A percentile compares a stretch with the other conserved stretches of the same genome.
Conservation (phyloP, 2,329 filamentous ascomycete species). For the Teratosphaeriaceae sp. region DNA sequence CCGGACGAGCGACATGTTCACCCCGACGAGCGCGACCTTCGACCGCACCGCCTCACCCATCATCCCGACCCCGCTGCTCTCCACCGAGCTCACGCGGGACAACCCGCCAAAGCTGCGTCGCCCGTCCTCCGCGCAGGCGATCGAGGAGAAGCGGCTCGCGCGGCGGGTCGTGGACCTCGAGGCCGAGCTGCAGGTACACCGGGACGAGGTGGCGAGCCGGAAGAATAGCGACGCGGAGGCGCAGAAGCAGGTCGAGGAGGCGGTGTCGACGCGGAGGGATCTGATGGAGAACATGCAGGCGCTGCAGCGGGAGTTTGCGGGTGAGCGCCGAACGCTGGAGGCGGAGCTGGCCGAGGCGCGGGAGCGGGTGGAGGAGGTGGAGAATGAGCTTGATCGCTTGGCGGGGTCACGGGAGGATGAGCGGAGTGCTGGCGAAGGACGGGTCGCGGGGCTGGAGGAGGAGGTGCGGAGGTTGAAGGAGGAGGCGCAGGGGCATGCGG, state of each 20-base stretch:
- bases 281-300: conserved; percentile 92
- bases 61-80: conserved; percentile 13
- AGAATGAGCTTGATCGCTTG: conserved; percentile 85
- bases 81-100: conserved; percentile 18
- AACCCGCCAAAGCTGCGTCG: conserved; percentile 37
- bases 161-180: conserved; percentile 64
- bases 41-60: conserved; percentile 11
- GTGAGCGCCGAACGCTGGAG: conserved; percentile 77
- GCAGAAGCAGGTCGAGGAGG: conserved; percentile 71
- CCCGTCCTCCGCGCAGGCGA: conserved; percentile 56
- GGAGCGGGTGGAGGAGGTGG: conserved; percentile 74
- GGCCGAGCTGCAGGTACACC: conserved; percentile 68
- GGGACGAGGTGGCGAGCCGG: conserved; percentile 57
- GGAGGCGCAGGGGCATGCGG: conserved; percentile 51
- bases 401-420: conserved; percentile 79
- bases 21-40: conserved; percentile 19
- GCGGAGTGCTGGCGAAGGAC: conserved; percentile 62
- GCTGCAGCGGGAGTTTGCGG: conserved; percentile 78
- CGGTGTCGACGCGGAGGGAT: conserved; percentile 86
- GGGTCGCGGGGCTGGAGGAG: conserved; percentile 59
- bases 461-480: conserved; percentile 59
- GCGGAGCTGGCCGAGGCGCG: conserved; percentile 71
- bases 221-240: conserved; percentile 53
- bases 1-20: conserved; percentile 37
- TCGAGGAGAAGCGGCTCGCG: conserved; percentile 55